Conservation (phyloP, 2,329 filamentous ascomycete genomes). For the Tolypocladium endophyticum region DNA sequence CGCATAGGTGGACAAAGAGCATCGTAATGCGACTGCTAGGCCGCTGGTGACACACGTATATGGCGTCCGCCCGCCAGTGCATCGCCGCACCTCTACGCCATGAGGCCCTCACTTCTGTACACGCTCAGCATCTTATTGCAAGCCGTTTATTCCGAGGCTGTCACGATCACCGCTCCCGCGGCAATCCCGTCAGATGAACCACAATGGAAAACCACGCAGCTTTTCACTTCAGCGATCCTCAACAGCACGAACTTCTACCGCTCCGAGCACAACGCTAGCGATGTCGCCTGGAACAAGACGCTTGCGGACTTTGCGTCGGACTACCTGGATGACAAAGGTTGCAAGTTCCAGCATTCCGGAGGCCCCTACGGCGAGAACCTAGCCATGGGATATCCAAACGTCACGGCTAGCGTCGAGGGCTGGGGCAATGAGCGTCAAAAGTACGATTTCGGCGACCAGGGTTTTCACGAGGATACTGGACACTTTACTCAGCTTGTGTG, state of each 20-base stretch:
- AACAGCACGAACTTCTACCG: background rate
- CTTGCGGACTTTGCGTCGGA: background rate
- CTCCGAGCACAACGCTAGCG: background rate
- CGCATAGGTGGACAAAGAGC: background rate
- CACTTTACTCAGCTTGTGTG: background rate
- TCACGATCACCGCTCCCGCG: background rate
- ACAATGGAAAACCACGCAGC: background rate
- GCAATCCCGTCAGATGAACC: background rate
- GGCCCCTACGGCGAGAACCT: background rate
- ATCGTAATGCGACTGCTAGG: background rate
- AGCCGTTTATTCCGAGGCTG: no score
- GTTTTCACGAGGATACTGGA: background rate
- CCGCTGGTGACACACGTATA: background rate
- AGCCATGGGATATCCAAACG: background rate
- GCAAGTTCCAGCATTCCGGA: background rate
- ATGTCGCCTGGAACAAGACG: background rate
- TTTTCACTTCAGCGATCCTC: background rate
- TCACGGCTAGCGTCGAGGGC: background rate
- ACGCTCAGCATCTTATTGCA: background rate
- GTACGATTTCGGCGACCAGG: background rate
- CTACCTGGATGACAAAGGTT: background rate
- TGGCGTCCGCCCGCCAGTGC: background rate
- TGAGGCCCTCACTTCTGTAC: background rate
- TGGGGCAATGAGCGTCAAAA: background rate
- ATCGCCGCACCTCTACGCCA: background rate